These are phyloP conservation scores for Nitzschia sp. DNA, from an alignment of 108 stramenopile genomes.

Conservation along the genomic window DNA sequence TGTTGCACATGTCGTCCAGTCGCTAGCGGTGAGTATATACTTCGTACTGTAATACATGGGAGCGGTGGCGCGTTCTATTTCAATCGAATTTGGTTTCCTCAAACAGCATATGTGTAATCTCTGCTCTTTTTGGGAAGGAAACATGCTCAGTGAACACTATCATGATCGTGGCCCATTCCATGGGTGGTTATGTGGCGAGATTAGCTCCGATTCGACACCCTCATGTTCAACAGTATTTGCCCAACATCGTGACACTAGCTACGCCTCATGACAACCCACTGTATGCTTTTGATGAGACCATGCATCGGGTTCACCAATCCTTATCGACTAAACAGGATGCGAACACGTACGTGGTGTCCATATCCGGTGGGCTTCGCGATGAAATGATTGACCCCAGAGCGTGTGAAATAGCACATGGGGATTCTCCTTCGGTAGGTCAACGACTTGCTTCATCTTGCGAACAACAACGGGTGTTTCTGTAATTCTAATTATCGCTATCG, in stretches of 20 bases:
- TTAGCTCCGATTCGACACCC: slow-evolving; percentile 28
- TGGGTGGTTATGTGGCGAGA: slow-evolving; percentile 70
- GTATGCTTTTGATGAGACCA: slow-evolving; percentile 63
- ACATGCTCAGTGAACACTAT: slow-evolving; percentile 27
- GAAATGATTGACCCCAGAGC: slow-evolving; percentile 74
- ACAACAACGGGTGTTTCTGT: not conserved
- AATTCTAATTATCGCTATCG: not conserved
- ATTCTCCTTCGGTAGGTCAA: not conserved
- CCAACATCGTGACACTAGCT: slow-evolving; percentile 63
- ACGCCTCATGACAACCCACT: slow-evolving; percentile 60
- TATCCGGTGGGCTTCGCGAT: slow-evolving; percentile 77
- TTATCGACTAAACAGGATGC: slow-evolving; percentile 15
- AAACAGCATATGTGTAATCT: too few species aligned
- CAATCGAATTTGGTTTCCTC: too few species aligned
- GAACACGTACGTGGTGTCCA: slow-evolving; percentile 43
- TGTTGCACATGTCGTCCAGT: slow-evolving; percentile 47
- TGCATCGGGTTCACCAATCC: slow-evolving; percentile 34
- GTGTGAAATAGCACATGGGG: slow-evolving; percentile 33
- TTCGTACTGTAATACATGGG: too few species aligned
- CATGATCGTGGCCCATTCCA: slow-evolving; percentile 73
- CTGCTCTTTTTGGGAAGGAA: not conserved
- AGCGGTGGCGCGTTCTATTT: too few species aligned
- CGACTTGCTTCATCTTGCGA: too few species aligned
- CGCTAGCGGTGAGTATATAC: slow-evolving; percentile 29
- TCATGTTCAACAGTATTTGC: slow-evolving; percentile 1